These are phyloP conservation scores for Apiospora aurea DNA, from an alignment of 2,329 filamentous ascomycete species.

Conservation along the genomic window DNA sequence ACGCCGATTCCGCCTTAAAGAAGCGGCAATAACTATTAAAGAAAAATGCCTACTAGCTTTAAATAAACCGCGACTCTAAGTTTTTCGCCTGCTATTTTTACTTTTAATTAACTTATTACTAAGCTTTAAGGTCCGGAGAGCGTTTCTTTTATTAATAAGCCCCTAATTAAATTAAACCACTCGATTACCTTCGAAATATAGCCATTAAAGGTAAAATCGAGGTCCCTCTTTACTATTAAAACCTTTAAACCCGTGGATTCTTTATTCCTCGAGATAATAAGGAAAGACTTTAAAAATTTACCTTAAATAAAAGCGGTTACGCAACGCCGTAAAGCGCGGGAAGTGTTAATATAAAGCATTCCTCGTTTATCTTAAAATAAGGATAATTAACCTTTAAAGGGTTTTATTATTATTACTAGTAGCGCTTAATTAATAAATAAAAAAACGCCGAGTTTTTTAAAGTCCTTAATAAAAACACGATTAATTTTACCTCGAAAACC, in stretches of 20 bases:
- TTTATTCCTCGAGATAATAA: background rate
- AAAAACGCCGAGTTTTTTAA: background rate
- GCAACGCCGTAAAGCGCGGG: background rate
- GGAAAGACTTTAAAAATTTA: background rate
- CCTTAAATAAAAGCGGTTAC: background rate
- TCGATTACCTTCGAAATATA: background rate
- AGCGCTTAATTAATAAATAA: background rate
- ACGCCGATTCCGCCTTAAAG: no score
- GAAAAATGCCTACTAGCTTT: no score
- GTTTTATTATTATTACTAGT: background rate
- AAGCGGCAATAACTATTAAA: no score
- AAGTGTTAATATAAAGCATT: background rate
- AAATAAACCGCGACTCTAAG: no score
- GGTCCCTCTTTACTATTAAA: background rate
- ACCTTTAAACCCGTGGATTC: background rate
- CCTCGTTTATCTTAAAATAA: background rate
- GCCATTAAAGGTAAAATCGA: background rate
- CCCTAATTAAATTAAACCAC: background rate
- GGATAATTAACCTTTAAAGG: background rate
- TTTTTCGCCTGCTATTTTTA: no score
- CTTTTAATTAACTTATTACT: no score
- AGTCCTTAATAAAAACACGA: background rate
- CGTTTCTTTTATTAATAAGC: background rate
- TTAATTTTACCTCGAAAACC: background rate
- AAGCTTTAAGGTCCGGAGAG: no score